Evolutionary conservation across 2,329 filamentous ascomycete species (phyloP).

Genomic region (Ilyonectria robusta): DNA sequence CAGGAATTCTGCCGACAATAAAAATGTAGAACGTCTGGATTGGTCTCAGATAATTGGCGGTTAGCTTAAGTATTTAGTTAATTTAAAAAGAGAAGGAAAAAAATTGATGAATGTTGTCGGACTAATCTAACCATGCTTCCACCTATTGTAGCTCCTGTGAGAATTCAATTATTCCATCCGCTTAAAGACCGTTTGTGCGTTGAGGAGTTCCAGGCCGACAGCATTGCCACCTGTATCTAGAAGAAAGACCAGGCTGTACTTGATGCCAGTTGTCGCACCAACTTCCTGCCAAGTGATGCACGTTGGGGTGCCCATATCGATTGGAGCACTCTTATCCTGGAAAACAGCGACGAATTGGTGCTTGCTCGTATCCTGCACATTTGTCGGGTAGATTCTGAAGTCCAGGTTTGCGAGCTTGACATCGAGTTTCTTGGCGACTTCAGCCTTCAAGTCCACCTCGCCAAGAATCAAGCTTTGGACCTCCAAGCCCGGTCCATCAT

Average conservation of each 20-base stretch:
- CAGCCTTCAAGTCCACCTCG: slow-evolving; percentile 34
- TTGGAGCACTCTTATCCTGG: slow-evolving; percentile 48
- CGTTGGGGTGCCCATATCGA: slow-evolving; percentile 52
- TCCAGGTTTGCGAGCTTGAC: slow-evolving; percentile 44
- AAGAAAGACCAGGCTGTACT: slow-evolving; percentile 28
- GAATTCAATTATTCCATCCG: background rate
- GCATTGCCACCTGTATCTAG: slow-evolving; percentile 7
- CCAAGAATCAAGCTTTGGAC: slow-evolving; percentile 37
- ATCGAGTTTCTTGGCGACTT: slow-evolving; percentile 38
- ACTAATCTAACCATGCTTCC: too few relatives aligned
- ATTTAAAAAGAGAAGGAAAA: too few relatives aligned
- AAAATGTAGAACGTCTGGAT: too few relatives aligned
- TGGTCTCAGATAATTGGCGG: too few relatives aligned
- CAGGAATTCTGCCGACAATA: too few relatives aligned
- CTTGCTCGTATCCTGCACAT: slow-evolving; percentile 34
- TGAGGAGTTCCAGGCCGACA: slow-evolving; percentile 27
- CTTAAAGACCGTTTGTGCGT: slow-evolving; percentile 9
- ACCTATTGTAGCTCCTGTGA: too few relatives aligned
- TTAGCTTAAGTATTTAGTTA: too few relatives aligned
- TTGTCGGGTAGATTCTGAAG: slow-evolving; percentile 51
- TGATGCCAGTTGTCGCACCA: slow-evolving; percentile 19
- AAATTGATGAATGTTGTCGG: too few relatives aligned
- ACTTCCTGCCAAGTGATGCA: slow-evolving; percentile 51
- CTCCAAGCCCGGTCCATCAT: slow-evolving; percentile 46
- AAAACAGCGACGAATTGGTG: slow-evolving; percentile 51